Conservation (phyloP, 768 basidiomycete species). For the Royoungia palumana region DNA sequence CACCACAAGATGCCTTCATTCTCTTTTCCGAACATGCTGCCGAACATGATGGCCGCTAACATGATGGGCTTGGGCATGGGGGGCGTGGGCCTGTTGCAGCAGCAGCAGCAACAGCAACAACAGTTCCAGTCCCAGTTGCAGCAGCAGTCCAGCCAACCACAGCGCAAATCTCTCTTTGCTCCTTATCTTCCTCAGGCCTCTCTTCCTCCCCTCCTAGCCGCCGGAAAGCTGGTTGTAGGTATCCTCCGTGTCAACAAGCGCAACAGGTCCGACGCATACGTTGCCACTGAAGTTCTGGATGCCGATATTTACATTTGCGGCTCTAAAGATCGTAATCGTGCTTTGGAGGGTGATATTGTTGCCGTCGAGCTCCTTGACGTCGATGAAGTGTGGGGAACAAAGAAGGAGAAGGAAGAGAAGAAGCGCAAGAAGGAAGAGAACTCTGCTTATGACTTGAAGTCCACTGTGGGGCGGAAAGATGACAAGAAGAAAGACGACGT, state of each 20-base stretch:
- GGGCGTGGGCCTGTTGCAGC: slow-evolving; percentile 81
- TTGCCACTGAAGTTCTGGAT: slow-evolving; percentile 95
- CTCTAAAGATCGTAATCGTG: slow-evolving; percentile 97
- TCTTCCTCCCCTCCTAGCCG: slow-evolving; percentile 91
- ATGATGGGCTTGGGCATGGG: slow-evolving; percentile 90
- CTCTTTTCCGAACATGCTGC: slow-evolving; percentile 97
- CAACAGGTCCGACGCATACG: slow-evolving; percentile 97
- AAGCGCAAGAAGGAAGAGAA: slow-evolving; percentile 99
- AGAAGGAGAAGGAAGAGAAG: slow-evolving; percentile 99
- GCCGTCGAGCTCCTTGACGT: slow-evolving; percentile 97
- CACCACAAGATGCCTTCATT: slow-evolving; percentile 98
- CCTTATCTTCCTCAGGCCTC: slow-evolving; percentile 98
- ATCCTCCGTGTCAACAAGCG: slow-evolving; percentile 97
- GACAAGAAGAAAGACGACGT: slow-evolving; percentile 99
- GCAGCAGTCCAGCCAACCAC: slow-evolving; percentile 87
- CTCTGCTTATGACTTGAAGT: slow-evolving; percentile 85
- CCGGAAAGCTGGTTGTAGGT: slow-evolving; percentile 96
- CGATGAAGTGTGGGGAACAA: slow-evolving; percentile 96
- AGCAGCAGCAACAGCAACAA: slow-evolving; percentile 68
- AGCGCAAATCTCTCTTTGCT: slow-evolving; percentile 97
- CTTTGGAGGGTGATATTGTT: slow-evolving; percentile 96
- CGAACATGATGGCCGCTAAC: slow-evolving; percentile 95
- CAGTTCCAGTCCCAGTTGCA: slow-evolving; percentile 95
- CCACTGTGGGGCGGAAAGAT: slow-evolving; percentile 74
- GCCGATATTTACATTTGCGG: slow-evolving; percentile 99